Conservation (phyloP, 2,329 filamentous ascomycete genomes). For the Aspergillus floridensis region DNA sequence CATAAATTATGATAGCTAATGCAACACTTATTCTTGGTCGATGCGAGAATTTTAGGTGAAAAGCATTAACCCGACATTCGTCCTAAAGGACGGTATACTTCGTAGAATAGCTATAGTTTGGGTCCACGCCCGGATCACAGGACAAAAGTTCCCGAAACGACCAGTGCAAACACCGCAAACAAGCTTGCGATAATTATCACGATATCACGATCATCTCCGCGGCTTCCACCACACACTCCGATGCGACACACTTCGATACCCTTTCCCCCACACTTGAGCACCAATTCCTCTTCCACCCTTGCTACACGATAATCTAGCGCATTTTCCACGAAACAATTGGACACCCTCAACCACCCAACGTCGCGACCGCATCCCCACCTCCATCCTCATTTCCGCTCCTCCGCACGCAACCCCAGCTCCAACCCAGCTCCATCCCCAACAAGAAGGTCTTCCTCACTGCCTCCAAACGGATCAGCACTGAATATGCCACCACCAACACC, state of each 20-base stretch:
- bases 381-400: not conserved
- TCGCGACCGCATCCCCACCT: too few relatives aligned
- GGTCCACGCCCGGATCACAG: not conserved
- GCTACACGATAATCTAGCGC: not conserved
- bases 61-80: too few relatives aligned
- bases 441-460: not conserved
- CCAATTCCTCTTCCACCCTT: not conserved
- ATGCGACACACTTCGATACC: not conserved
- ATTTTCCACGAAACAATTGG: not conserved
- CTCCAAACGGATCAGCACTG: not conserved
- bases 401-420: not conserved
- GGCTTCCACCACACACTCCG: not conserved
- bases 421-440: not conserved
- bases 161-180: constrained; percentile 20
- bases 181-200: constrained; percentile 3
- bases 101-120: not conserved
- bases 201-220: not conserved
- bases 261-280: not conserved
- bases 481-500: constrained; percentile 8
- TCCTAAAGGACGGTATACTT: not conserved
- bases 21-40: not conserved
- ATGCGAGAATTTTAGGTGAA: not conserved
- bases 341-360: not conserved
- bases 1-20: not conserved
- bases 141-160: not conserved